Percentiles rank a stretch among this genome's conserved stretches.
Conservation (phyloP, 306 rosid genomes). For the Sicyos edulis region DNA sequence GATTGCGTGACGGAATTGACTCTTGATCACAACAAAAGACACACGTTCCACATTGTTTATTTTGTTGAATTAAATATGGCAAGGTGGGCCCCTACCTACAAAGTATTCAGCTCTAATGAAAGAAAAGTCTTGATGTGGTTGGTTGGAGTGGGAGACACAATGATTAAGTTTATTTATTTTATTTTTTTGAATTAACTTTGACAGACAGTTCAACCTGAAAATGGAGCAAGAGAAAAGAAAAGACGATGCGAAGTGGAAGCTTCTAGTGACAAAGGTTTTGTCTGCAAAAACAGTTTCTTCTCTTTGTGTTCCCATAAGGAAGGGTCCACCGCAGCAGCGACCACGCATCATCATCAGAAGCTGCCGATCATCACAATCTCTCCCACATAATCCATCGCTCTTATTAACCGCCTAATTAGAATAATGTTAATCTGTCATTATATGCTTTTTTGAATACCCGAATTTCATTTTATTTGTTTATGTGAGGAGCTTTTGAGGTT, state of each 20-base stretch:
- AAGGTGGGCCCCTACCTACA: no score
- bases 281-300: conserved; percentile 22
- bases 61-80: neutral
- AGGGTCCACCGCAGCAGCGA: neutral
- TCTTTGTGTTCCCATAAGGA: conserved; percentile 9
- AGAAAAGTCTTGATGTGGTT: neutral
- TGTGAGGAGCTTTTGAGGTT: neutral
- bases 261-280: conserved; percentile 40
- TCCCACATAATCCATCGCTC: neutral
- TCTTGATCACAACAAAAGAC: neutral
- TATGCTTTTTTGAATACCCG: no score
- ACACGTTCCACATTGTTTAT: neutral
- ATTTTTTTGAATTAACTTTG: neutral
- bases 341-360: neutral
- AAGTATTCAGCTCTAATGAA: no score
- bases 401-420: neutral
- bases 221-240: conserved; percentile 33
- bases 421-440: neutral
- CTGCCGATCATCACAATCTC: neutral
- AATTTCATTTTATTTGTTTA: neutral
- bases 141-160: no score
- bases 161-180: no score
- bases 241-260: conserved; percentile 41
- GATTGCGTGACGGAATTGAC: neutral
- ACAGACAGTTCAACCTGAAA: conserved; percentile 41